phyloP scores from a whole-genome alignment of 352 stramenopile species.

The Phytophthora foliorum region DNA sequence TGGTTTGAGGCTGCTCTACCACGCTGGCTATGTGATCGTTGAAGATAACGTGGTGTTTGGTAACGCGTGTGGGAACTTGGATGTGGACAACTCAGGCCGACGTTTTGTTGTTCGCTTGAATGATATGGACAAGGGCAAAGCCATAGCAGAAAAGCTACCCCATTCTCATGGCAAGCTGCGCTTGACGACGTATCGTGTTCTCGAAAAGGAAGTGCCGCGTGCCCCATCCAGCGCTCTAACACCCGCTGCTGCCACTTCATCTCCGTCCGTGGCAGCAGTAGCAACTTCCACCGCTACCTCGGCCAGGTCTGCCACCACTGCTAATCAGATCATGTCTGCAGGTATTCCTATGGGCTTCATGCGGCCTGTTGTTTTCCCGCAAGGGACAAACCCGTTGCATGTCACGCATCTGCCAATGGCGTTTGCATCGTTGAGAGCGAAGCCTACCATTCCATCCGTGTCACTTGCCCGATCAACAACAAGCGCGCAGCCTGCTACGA shows the following conservation, averaged over 20 bases:
- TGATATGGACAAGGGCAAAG: slow-evolving; percentile 74
- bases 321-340: slow-evolving; percentile 27
- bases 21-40: slow-evolving; percentile 75
- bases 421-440: slow-evolving; percentile 38
- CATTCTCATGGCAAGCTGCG: slow-evolving; percentile 62
- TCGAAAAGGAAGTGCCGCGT: slow-evolving; percentile 23
- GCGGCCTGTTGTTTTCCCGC: slow-evolving; percentile 30
- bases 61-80: slow-evolving; percentile 78
- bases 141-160: slow-evolving; percentile 50
- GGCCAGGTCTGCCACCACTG: slow-evolving; percentile 13
- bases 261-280: background rate
- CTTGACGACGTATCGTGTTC: slow-evolving; percentile 50
- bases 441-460: slow-evolving; percentile 30
- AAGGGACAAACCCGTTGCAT: slow-evolving; percentile 29
- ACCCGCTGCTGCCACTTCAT: background rate
- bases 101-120: slow-evolving; percentile 85
- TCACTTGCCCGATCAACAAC: slow-evolving; percentile 28
- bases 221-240: background rate
- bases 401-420: slow-evolving; percentile 35
- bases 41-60: slow-evolving; percentile 76
- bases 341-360: slow-evolving; percentile 43
- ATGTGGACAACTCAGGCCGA: slow-evolving; percentile 78
- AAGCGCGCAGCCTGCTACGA: background rate
- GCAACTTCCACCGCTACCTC: slow-evolving; percentile 1
- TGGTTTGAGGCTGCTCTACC: slow-evolving; percentile 77